Evolutionary conservation across 495 filamentous ascomycete species (phyloP).

Genomic region (Podospora fimiseda): DNA sequence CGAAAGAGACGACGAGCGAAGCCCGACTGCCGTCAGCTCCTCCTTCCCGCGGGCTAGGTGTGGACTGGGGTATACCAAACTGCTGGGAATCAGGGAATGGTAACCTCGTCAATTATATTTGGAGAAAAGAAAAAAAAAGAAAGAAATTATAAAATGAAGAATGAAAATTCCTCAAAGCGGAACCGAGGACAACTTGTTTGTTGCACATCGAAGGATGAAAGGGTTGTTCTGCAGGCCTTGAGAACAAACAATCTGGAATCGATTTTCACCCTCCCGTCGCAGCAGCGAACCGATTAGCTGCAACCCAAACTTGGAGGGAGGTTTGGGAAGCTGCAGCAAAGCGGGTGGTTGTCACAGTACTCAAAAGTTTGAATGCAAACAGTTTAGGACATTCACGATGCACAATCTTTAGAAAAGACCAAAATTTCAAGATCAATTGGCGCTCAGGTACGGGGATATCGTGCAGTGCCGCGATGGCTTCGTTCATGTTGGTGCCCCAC

Average conservation of each 20-base stretch:
- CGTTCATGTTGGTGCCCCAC: neutral
- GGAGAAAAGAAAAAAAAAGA: neutral
- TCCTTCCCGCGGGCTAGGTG: neutral
- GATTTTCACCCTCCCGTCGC: neutral
- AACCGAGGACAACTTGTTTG: neutral
- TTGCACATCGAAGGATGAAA: too few relatives aligned
- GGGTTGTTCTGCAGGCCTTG: neutral
- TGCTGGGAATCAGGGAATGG: slow-evolving; percentile 2
- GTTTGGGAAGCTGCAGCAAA: too few relatives aligned
- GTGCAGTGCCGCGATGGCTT: too few relatives aligned
- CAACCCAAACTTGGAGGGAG: too few relatives aligned
- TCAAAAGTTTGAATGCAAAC: too few relatives aligned
- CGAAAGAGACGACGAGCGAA: neutral
- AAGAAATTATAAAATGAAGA: neutral
- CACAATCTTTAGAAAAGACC: too few relatives aligned
- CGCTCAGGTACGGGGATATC: too few relatives aligned
- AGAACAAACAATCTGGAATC: neutral
- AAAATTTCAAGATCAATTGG: too few relatives aligned
- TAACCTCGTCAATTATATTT: neutral
- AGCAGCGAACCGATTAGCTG: too few relatives aligned
- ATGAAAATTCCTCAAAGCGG: neutral
- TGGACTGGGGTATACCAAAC: neutral
- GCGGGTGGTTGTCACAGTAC: too few relatives aligned
- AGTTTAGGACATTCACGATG: too few relatives aligned
- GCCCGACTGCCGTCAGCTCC: neutral